These are phyloP conservation scores for Breviolum minutum DNA, from an alignment of 73 alveolate species.

Conservation along the genomic window DNA sequence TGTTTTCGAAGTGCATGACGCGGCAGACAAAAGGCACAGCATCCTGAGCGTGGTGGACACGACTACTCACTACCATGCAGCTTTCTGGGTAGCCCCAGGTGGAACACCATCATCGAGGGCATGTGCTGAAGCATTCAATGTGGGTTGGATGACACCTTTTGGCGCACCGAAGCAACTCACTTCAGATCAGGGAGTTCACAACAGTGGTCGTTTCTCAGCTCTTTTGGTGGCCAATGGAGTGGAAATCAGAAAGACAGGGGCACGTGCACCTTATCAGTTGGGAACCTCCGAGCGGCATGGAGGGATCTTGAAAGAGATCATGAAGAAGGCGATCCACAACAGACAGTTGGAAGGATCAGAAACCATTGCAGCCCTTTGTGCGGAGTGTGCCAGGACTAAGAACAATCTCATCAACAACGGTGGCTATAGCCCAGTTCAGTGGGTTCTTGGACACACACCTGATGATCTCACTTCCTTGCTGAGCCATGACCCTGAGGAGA, in stretches of 20 bases:
- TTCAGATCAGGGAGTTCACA: conserved; percentile 22
- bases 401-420: not conserved
- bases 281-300: conserved; percentile 24
- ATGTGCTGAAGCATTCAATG: not conserved
- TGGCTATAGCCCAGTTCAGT: not conserved
- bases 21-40: not conserved
- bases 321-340: not conserved
- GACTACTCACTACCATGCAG: not conserved
- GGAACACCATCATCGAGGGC: not conserved
- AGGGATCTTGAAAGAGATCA: not conserved
- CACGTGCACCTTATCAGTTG: not conserved
- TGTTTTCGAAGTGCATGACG: not conserved
- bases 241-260: not conserved
- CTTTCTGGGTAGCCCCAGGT: not conserved
- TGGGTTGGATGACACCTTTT: not conserved
- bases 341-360: not conserved
- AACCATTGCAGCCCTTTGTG: not conserved
- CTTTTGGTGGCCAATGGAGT: not conserved
- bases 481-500: not conserved
- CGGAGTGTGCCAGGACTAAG: not conserved
- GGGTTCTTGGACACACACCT: conserved; percentile 21
- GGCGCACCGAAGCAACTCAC: not conserved
- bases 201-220: not conserved
- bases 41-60: not conserved
- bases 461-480: not conserved